Base-by-base conservation (phyloP, 345 rosid genomes). In the Boechera retrofracta region DNA sequence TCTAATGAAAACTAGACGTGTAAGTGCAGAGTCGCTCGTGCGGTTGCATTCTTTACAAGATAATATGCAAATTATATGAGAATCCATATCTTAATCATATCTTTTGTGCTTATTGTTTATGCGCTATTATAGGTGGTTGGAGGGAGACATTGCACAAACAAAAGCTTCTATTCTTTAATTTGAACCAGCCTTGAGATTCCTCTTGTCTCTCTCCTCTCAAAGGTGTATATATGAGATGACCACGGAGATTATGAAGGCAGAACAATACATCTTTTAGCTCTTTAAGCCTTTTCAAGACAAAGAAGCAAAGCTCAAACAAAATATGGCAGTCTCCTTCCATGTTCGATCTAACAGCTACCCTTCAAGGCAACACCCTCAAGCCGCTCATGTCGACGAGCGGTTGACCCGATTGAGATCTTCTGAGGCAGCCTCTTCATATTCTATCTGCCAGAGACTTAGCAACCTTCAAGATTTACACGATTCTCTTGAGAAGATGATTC, bases 281-380 rank as follows among this genome's bases (percentile, higher is more conserved):
- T 9, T 41, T n/a, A 32, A 28, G 66, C 78, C 45, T 42, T 73
- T 24, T 54, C 28, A 31, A 70, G 18, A 55, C 5, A 33, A 66
- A 48, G 58, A 72, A 60, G n/a, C 24, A 49, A 73, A 61, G 8
- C 18, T 53, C 3, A 58, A 48, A 48, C 54, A 42, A 49, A 69
- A 76, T 24, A 73, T 86, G 88, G 77, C 81, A 2, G 16, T 75
- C 32, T 69, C 77, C 60, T 81, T 10, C 76, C 89, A 84, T 31
- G n/a, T 77, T 69, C 74, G 89, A 5, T 87, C 89, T 5, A 81
- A 82, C 69, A 86, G 88, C 71, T 75, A 78, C 38, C 89, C 86
- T 5, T 74, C 84, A 6, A 83, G 75, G 31, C 77, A 77, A 41
- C 87, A 88, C 67, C 88, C 86, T 29, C 48, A 83, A 11, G 44